These are phyloP conservation scores for Aspergillus ellipticus DNA, from an alignment of 495 filamentous ascomycete species.

Conservation along the genomic window DNA sequence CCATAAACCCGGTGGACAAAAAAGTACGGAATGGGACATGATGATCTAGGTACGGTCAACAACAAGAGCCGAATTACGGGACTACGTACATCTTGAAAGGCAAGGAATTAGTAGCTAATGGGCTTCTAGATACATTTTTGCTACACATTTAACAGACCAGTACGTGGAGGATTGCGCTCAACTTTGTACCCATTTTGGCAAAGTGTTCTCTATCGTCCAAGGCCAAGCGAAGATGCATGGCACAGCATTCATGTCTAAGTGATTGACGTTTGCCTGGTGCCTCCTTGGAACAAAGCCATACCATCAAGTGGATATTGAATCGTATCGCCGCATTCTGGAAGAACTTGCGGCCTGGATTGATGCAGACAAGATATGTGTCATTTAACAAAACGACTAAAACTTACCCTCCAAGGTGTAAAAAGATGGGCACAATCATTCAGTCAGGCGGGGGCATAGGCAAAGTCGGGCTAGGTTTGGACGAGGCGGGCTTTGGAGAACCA, in stretches of 20 bases:
- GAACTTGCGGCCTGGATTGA: conserved; percentile 3
- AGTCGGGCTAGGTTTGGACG: background rate
- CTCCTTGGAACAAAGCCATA: conserved; percentile 25
- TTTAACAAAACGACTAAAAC: background rate
- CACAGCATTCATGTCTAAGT: conserved; percentile 36
- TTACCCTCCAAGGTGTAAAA: conserved; percentile 7
- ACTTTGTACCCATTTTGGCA: conserved; percentile 30
- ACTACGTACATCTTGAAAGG: background rate
- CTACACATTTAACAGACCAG: conserved; percentile 23
- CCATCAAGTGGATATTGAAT: conserved; percentile 1
- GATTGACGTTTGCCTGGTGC: conserved; percentile 30
- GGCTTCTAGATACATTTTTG: conserved; percentile 29
- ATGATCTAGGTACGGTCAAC: conserved; percentile 19
- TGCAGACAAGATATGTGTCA: conserved; percentile 5
- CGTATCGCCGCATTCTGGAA: conserved; percentile 4
- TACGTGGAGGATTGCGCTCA: conserved; percentile 8
- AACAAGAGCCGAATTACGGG: no score
- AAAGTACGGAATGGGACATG: conserved; percentile 28
- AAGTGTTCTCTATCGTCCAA: conserved; percentile 35
- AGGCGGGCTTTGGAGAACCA: background rate
- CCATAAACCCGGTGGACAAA: conserved; percentile 32
- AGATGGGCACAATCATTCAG: conserved; percentile 1
- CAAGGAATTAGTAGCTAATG: conserved; percentile 25
- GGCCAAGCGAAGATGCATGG: conserved; percentile 30
- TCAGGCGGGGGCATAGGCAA: background rate